Conservation (phyloP, 352 stramenopile genomes). For the Globisporangium spinosum region DNA sequence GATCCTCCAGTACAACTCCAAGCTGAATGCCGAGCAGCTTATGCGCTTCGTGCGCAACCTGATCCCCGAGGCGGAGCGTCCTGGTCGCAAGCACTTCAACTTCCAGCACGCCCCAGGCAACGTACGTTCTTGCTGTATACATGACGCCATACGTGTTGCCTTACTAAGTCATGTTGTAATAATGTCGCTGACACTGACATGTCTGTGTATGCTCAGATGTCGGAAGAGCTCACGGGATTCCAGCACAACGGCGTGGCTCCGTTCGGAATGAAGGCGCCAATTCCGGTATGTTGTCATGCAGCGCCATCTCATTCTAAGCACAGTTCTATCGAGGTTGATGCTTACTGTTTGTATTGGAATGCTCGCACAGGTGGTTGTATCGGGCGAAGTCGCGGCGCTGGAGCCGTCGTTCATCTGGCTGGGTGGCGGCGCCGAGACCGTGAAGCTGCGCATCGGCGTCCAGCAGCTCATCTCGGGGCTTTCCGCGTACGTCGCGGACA, state of each 20-base stretch:
- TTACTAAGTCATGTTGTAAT: background rate
- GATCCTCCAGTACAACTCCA: conserved; percentile 85
- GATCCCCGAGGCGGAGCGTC: conserved; percentile 49
- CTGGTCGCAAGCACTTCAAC: conserved; percentile 81
- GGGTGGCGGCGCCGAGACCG: conserved; percentile 64
- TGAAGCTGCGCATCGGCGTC: conserved; percentile 78
- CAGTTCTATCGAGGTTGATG: background rate
- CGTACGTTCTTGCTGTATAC: conserved; percentile 18
- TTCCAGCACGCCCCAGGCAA: conserved; percentile 79
- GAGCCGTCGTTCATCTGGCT: conserved; percentile 72
- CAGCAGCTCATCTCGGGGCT: conserved; percentile 56
- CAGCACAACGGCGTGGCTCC: conserved; percentile 80
- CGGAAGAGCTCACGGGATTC: conserved; percentile 78
- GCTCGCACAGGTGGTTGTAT: conserved; percentile 58
- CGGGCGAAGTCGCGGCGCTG: conserved; percentile 48
- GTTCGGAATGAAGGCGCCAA: conserved; percentile 68
- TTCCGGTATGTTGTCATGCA: conserved; percentile 37
- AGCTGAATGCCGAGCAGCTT: conserved; percentile 78
- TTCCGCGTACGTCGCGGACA: conserved; percentile 42
- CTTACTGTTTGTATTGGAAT: background rate
- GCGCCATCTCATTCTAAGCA: background rate
- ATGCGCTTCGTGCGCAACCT: conserved; percentile 70
- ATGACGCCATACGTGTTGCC: background rate
- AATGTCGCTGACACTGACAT: background rate
- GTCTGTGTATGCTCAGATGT: conserved; percentile 27